These are phyloP conservation scores for Didymosphaeria variabile DNA, from an alignment of 2,329 filamentous ascomycete genomes.

Conservation along the genomic window DNA sequence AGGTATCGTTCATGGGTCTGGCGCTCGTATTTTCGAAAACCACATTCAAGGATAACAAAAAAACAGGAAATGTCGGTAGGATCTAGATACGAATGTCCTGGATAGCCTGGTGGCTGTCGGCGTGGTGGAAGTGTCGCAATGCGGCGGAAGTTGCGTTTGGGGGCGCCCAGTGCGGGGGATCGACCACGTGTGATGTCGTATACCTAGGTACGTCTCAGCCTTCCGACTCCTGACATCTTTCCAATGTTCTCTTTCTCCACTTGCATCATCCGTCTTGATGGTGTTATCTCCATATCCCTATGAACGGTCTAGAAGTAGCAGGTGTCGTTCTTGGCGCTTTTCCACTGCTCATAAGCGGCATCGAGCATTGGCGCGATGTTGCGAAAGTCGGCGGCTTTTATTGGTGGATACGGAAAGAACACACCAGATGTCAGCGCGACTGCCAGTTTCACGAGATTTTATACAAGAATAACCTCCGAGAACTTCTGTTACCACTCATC, in stretches of 20 bases:
- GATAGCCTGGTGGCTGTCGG: too few species aligned
- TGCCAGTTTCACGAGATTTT: constrained; percentile 22
- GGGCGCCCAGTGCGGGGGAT: too few species aligned
- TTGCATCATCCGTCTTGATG: neutral
- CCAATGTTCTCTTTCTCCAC: neutral
- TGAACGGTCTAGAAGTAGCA: constrained; percentile 32
- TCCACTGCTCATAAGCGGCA: constrained; percentile 25
- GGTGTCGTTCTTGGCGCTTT: constrained; percentile 29
- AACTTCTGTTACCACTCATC: constrained; percentile 24
- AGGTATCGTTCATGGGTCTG: too few species aligned
- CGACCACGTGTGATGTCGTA: too few species aligned
- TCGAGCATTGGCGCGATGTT: constrained; percentile 29
- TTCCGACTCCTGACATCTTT: neutral
- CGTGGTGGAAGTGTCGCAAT: too few species aligned
- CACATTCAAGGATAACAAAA: too few species aligned
- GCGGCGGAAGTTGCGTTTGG: too few species aligned
- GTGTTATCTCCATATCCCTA: constrained; percentile 1
- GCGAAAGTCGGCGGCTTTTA: constrained; percentile 28
- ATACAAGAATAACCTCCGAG: constrained; percentile 27
- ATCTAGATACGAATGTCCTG: too few species aligned
- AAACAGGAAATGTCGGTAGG: too few species aligned
- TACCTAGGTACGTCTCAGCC: too few species aligned
- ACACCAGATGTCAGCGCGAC: constrained; percentile 24
- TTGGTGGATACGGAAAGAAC: constrained; percentile 25
- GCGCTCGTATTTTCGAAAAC: too few species aligned